Percentiles rank a stretch among this genome's conserved stretches.
Conservation (phyloP, 2,329 filamentous ascomycete species). For the Chrysoporthe deuterocubensis region DNA sequence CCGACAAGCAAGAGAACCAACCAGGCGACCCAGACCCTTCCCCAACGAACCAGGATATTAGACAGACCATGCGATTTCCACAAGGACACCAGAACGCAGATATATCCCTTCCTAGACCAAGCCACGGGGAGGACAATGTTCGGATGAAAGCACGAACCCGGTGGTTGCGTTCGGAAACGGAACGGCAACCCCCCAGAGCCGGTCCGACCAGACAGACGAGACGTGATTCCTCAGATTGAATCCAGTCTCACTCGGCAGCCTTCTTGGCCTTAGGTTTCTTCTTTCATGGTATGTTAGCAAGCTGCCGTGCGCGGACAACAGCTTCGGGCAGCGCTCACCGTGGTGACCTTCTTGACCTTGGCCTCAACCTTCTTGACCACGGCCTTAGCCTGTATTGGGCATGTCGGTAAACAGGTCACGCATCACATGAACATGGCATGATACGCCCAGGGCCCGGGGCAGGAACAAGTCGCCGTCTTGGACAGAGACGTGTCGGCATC, state of each 20-base stretch:
- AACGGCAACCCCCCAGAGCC: slow-evolving; percentile 16
- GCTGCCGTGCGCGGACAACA: neutral
- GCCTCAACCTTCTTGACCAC: slow-evolving; percentile 32
- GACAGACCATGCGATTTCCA: slow-evolving; percentile 7
- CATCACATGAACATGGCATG: neutral
- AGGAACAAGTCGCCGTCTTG: neutral
- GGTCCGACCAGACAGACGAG: slow-evolving; percentile 13
- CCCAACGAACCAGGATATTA: slow-evolving; percentile 16
- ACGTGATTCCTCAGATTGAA: neutral
- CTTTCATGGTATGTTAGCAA: slow-evolving; percentile 20
- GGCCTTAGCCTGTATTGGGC: slow-evolving; percentile 36
- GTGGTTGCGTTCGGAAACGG: slow-evolving; percentile 13
- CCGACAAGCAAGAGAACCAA: slow-evolving; percentile 13
- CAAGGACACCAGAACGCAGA: slow-evolving; percentile 12
- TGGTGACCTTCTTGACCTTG: slow-evolving; percentile 30
- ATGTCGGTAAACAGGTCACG: neutral
- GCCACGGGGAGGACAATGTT: slow-evolving; percentile 6
- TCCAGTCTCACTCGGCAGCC: slow-evolving; percentile 31
- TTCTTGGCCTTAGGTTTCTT: slow-evolving; percentile 40
- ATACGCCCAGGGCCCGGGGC: neutral
- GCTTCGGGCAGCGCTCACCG: slow-evolving; percentile 24
- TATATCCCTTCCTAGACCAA: slow-evolving; percentile 2
- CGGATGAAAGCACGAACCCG: neutral
- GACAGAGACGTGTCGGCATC: neutral
- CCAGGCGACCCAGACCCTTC: slow-evolving; percentile 14